A percentile compares a stretch with the other conserved stretches of the same genome.
phyloP scores from a whole-genome alignment of 83 land plant genomes.

The Picea abies region DNA sequence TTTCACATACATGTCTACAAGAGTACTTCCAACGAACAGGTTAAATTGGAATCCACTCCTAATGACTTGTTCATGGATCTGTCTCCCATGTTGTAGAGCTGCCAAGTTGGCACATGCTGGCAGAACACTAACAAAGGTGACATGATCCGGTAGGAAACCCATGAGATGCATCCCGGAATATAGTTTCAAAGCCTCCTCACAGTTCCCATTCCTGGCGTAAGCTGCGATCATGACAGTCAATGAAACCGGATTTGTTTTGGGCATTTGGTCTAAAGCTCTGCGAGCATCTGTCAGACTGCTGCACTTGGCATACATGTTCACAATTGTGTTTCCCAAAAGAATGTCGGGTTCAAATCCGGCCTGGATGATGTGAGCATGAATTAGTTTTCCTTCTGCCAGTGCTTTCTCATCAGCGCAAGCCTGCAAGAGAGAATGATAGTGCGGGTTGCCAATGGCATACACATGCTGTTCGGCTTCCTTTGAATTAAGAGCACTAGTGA shows the following conservation, averaged over 20 bases:
- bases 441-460: neutral
- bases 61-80: constrained; percentile 23
- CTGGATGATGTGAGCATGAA: constrained; percentile 7
- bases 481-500: neutral
- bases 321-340: constrained; percentile 5
- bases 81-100: constrained; percentile 20
- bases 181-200: constrained; percentile 6
- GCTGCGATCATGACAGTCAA: constrained; percentile 38
- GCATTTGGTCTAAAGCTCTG: constrained; percentile 37
- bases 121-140: constrained; percentile 19
- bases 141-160: neutral
- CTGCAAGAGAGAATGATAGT: constrained; percentile 2
- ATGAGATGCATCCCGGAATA: constrained; percentile 21
- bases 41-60: constrained; percentile 19
- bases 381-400: neutral
- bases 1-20: constrained; percentile 31
- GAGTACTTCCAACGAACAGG: constrained; percentile 15
- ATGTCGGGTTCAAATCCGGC: constrained; percentile 2
- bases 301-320: constrained; percentile 5
- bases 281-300: constrained; percentile 10
- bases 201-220: neutral
- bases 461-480: neutral
- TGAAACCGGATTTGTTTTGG: constrained; percentile 15
- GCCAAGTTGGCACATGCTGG: constrained; percentile 21
- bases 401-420: constrained; percentile 13